Percentiles rank a stretch among this genome's conserved stretches.
Evolutionary conservation across 306 rosid species (phyloP).

Genomic region (Malus asiatica): DNA sequence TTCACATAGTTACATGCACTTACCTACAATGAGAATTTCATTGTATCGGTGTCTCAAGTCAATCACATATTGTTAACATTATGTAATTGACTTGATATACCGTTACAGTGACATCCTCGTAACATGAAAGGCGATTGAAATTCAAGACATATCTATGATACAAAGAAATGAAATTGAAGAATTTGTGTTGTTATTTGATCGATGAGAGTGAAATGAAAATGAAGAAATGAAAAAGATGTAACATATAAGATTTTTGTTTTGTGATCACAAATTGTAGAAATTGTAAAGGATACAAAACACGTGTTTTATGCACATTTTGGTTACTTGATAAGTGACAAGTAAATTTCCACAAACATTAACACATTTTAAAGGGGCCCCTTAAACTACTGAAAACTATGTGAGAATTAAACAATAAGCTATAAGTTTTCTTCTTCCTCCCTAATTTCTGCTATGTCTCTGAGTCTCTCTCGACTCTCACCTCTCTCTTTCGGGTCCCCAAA

Average conservation of each 20-base stretch:
- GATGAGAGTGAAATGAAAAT: background rate
- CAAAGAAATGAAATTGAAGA: background rate
- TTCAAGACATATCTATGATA: background rate
- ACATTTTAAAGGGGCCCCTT: background rate
- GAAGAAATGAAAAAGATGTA: background rate
- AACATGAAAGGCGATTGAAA: no score
- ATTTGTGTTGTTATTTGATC: no score
- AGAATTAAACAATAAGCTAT: background rate
- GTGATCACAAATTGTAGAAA: background rate
- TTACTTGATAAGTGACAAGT: slow-evolving; percentile 1
- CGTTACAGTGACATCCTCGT: no score
- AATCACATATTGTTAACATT: no score
- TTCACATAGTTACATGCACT: background rate
- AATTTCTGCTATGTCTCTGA: background rate
- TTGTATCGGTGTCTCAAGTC: background rate
- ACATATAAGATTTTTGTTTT: background rate
- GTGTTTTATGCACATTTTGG: background rate
- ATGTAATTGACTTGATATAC: no score
- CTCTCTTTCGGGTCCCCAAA: background rate
- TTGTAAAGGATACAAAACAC: background rate
- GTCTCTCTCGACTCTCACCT: background rate
- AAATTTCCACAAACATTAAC: background rate
- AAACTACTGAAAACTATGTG: background rate
- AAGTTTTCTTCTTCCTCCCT: background rate
- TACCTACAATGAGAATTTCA: no score